Percentiles rank a stretch among this genome's conserved stretches.
Conservation (phyloP, 352 stramenopile species). For the Globisporangium mamillatum region DNA sequence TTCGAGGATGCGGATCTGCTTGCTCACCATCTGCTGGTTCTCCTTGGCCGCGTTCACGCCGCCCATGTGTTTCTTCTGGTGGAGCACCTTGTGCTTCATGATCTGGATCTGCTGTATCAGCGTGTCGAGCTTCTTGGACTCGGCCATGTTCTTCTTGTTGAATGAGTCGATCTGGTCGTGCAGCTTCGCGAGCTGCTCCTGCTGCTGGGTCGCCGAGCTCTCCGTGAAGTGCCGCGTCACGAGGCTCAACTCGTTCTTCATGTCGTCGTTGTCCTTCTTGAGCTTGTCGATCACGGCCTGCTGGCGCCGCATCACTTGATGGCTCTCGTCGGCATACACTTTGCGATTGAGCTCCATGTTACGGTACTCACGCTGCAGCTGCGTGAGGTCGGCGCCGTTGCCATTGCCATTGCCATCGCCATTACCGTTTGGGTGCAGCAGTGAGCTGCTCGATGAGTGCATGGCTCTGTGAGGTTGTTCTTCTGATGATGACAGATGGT, state of each 20-base stretch:
- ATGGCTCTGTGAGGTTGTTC: neutral
- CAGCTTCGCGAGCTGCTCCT: constrained; percentile 73
- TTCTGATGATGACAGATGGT: neutral
- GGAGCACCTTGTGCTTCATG: constrained; percentile 84
- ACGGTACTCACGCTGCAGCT: constrained; percentile 94
- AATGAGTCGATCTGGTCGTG: constrained; percentile 91
- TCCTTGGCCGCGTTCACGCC: constrained; percentile 94
- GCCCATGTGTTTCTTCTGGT: constrained; percentile 94
- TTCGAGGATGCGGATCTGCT: constrained; percentile 96
- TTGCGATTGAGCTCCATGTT: constrained; percentile 98
- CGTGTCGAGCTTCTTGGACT: constrained; percentile 83
- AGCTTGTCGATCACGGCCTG: constrained; percentile 90
- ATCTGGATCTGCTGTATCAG: constrained; percentile 88
- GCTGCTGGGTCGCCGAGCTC: constrained; percentile 71
- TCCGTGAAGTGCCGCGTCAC: constrained; percentile 88
- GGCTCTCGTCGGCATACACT: constrained; percentile 91
- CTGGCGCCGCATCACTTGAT: constrained; percentile 94
- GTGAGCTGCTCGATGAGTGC: constrained; percentile 17
- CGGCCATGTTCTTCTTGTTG: constrained; percentile 75
- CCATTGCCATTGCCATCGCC: constrained; percentile 2
- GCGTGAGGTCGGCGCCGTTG: constrained; percentile 68
- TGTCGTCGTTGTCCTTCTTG: constrained; percentile 81
- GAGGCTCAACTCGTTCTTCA: constrained; percentile 88
- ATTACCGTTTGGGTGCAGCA: constrained; percentile 13
- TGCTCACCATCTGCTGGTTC: constrained; percentile 94